Base-by-base conservation (phyloP, 805 yeast genomes). In the Diddensiella transvaalensis region DNA sequence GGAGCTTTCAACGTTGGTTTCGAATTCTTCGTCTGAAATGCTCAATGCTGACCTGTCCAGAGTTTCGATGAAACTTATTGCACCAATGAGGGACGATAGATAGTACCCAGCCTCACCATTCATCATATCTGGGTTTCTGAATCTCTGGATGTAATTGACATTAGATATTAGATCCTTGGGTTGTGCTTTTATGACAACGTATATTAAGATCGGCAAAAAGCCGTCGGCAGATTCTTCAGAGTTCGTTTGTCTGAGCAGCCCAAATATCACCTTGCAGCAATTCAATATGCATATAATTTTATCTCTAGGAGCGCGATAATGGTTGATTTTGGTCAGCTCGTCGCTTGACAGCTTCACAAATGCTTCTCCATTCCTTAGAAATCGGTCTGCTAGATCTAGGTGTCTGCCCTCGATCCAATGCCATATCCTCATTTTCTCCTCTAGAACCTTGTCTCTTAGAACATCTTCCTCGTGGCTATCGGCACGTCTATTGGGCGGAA, bases 81-180 rank as follows among this genome's bases (percentile, higher is more conserved):
- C 97, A 1, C 95, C 95, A 59, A 85, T 87, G 22, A 91, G 66
- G n/a, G 96, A 86, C 23, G 95, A 86, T 47, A 93, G 70, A 61
- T 93, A 93, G 65, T 93, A 93, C 37, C 93, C 85, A 0, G 91
- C 83, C 63, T 93, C 99, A 5, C 99, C 97, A 37, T 75, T 74
- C 41, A 86, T 70, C 73, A 86, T 84, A 38, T 80, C 86, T 4
- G 79, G 81, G 47, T 79, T 81, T 55, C 98, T 70, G 64, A 85
- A 93, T 44, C 93, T 72, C 63, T 89, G 96, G 55, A 93, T 87
- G 65, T 88, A 93, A 51, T 78, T 79, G 51, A 90, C 67, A 61
- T 91, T 91, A 6, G 96, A 86, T 13, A 79, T 75, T n/a, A 93
- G 66, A 55, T 80, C 68, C 35, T 69, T 69, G 1, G 88, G 80